These are phyloP conservation scores for Nothophaeocryptopus gaeumannii DNA, from an alignment of 2,329 filamentous ascomycete genomes.

Conservation along the genomic window DNA sequence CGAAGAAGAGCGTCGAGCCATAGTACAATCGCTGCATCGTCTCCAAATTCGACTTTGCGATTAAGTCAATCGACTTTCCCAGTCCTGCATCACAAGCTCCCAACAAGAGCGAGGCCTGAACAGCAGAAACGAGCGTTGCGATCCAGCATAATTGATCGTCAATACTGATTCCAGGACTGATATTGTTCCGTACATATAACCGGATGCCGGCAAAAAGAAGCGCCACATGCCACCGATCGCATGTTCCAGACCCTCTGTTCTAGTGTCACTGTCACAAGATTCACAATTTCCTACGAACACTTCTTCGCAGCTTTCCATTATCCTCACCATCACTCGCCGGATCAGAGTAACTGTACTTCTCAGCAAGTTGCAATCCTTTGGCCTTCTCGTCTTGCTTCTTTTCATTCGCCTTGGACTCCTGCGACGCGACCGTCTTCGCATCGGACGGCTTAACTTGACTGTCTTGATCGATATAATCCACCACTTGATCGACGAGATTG, in stretches of 20 bases:
- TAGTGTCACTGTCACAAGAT: no score
- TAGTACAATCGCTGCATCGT: slow-evolving; percentile 17
- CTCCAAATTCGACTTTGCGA: not conserved
- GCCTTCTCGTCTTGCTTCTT: no score
- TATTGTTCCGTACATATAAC: slow-evolving; percentile 8
- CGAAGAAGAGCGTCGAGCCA: slow-evolving; percentile 14
- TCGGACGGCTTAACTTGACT: not conserved
- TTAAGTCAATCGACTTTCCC: slow-evolving; percentile 6
- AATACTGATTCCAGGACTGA: slow-evolving; percentile 7
- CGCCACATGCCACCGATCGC: not conserved
- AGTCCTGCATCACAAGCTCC: slow-evolving; percentile 11
- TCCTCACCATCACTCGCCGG: no score
- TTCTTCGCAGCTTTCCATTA: no score
- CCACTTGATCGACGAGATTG: not conserved
- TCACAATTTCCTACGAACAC: no score
- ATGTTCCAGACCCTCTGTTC: no score
- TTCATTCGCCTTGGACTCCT: no score
- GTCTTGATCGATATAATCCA: not conserved
- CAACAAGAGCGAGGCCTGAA: slow-evolving; percentile 10
- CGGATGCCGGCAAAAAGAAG: slow-evolving; percentile 10
- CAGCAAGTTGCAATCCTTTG: no score
- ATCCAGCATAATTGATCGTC: slow-evolving; percentile 13
- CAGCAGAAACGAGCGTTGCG: slow-evolving; percentile 4
- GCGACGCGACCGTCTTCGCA: no score
- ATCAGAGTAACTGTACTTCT: no score